Evolutionary conservation across 441 rosid species (phyloP), one percentile per base, ranked within the genome.

Genomic region (Pelargonium citronellum): DNA sequence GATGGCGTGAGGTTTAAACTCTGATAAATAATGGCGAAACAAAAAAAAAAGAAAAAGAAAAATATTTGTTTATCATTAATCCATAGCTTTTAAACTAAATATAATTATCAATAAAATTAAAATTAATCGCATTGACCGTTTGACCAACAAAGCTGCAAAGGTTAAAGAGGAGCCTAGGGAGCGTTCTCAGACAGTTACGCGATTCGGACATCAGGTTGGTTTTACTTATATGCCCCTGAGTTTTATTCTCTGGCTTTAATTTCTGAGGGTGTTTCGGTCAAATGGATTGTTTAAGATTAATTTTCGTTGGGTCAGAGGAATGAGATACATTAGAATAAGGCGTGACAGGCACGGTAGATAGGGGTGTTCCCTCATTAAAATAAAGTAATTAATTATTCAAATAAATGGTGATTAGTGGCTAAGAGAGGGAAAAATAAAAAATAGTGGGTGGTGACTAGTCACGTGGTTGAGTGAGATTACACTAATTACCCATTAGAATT

Each of bases 1-100:
- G 60, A 53, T 53, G 60, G 60, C 17, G 60, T 15, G 60, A 53
- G 60, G 60, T 53, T 53, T 53, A 53, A 53, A 53, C 17, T 53
- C 20, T 13, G 19, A 15, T 15, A 53, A 53, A 53, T 55, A 55
- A 55, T 55, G 19, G 19, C 8, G 60, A 53, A n/a, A 15, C 1
- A n/a, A 5, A 53, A 53, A 53, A 53, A 13, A 16, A 53, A 6
- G 5, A 53, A 53, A 53, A 53, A 4, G 9, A 53, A 53, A 53
- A 53, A 4, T 15, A 53, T 53, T 53, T 53, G 8, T 53, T 15
- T 53, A 53, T 53, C 43, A 39, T 39, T 39, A 39, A 39, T 39
- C 43, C 43, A 39, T 39, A 39, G 43, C 43, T 39, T 39, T 39
- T 6, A 39, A 39, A 39, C 43, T 39, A 39, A 39, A 39, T 7